Percentiles rank a stretch among this genome's conserved stretches.
phyloP scores from a whole-genome alignment of 441 rosid genomes.

The Populus tomentosa region DNA sequence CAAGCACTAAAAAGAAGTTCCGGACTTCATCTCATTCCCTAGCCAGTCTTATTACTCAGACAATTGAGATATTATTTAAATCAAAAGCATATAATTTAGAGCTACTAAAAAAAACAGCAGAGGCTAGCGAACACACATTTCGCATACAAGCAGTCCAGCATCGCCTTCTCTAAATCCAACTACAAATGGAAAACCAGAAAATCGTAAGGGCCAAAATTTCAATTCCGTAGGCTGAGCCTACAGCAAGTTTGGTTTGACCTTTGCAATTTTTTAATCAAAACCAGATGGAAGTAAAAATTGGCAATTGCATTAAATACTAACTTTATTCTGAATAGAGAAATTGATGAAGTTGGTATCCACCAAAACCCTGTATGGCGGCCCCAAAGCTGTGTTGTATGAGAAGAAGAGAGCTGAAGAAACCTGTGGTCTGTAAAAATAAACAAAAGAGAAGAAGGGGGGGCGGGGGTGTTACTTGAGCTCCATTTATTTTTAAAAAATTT shows the following conservation, averaged over 20 bases:
- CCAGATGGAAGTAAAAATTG: background rate
- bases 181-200: conserved; percentile 20
- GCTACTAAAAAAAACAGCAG: background rate
- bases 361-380: conserved; percentile 88
- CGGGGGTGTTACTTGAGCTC: background rate
- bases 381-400: conserved; percentile 64
- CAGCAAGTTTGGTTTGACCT: background rate
- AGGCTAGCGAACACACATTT: conserved; percentile 55
- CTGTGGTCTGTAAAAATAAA: conserved; percentile 37
- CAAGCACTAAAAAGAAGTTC: no score
- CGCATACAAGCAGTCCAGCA: conserved; percentile 92
- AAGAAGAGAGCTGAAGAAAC: conserved; percentile 88
- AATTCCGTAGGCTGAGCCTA: background rate
- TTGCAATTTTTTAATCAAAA: background rate
- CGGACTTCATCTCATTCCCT: background rate
- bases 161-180: conserved; percentile 94
- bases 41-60: background rate
- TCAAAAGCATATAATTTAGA: background rate
- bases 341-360: conserved; percentile 96
- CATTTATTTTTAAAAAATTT: background rate
- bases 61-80: no score
- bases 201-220: background rate
- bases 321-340: conserved; percentile 96
- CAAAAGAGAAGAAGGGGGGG: background rate
- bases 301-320: conserved; percentile 25